These are phyloP conservation scores for Lavandula angustifolia DNA, from an alignment of 257 asterid genomes.

Conservation along the genomic window DNA sequence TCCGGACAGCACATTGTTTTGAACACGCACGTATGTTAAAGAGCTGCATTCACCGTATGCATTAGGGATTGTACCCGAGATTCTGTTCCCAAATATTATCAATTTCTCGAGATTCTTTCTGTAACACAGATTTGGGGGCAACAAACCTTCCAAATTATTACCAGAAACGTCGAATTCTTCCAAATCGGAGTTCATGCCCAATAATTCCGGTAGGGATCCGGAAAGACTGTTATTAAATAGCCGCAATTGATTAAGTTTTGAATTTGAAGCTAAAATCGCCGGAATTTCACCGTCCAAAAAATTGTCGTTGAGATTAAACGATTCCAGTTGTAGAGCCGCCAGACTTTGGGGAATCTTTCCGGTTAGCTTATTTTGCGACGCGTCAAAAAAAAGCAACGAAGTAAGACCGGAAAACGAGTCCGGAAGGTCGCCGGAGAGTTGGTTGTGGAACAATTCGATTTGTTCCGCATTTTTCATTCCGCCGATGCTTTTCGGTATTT, in stretches of 20 bases:
- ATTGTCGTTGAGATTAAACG: constrained; percentile 24
- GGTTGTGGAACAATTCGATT: constrained; percentile 25
- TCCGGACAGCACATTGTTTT: constrained; percentile 28
- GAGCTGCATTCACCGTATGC: constrained; percentile 24
- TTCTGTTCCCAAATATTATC: constrained; percentile 23
- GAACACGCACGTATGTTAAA: constrained; percentile 15
- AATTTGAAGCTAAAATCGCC: constrained; percentile 25
- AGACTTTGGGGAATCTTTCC: constrained; percentile 29
- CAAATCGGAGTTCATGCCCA: constrained; percentile 32
- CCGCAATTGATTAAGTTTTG: constrained; percentile 11
- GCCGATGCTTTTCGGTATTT: constrained; percentile 58
- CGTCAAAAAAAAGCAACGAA: constrained; percentile 29
- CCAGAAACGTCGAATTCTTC: constrained; percentile 24
- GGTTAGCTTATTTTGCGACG: constrained; percentile 25
- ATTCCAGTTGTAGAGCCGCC: constrained; percentile 26
- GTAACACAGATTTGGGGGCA: constrained; percentile 32
- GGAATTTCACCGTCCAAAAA: constrained; percentile 31
- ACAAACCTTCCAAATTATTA: constrained; percentile 27
- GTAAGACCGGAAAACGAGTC: constrained; percentile 27
- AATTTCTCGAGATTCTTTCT: constrained; percentile 24
- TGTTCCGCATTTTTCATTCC: constrained; percentile 38
- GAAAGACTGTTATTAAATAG: constrained; percentile 31
- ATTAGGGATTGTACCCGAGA: constrained; percentile 29
- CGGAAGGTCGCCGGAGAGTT: constrained; percentile 29
- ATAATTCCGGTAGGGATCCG: constrained; percentile 21